A percentile compares a stretch with the other conserved stretches of the same genome.
Evolutionary conservation across 345 rosid species (phyloP).

Genomic region (Pseudoturritis turrita): DNA sequence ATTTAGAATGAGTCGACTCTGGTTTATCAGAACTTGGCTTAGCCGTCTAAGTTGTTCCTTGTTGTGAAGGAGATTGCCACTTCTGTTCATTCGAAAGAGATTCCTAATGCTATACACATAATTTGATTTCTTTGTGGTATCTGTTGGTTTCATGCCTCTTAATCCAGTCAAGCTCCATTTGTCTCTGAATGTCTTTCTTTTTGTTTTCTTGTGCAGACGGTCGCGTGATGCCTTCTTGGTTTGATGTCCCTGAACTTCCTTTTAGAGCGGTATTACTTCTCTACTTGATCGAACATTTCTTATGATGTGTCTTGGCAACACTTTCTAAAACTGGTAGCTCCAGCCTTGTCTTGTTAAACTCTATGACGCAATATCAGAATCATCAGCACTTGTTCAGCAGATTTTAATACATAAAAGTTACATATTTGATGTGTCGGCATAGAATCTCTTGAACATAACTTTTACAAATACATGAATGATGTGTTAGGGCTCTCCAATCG

Average conservation of each 20-base stretch:
- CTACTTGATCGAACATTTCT: not conserved
- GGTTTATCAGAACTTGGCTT: too few species aligned
- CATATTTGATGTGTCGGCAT: too few species aligned
- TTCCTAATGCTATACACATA: not conserved
- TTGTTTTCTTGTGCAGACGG: slow-evolving; percentile 47
- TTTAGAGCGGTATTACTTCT: slow-evolving; percentile 45
- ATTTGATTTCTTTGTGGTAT: not conserved
- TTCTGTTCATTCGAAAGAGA: not conserved
- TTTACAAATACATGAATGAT: too few species aligned
- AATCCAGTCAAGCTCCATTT: not conserved
- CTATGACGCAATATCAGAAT: too few species aligned
- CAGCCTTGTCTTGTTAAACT: too few species aligned
- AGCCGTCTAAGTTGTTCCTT: too few species aligned
- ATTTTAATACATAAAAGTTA: too few species aligned
- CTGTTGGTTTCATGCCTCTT: not conserved
- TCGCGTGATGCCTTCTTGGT: slow-evolving; percentile 78
- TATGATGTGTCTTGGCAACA: not conserved
- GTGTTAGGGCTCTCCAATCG: slow-evolving; percentile 59
- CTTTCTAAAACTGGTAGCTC: not conserved
- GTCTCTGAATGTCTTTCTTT: not conserved
- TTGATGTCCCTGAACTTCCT: slow-evolving; percentile 75
- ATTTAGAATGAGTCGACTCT: too few species aligned
- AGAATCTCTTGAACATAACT: too few species aligned
- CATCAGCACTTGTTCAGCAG: too few species aligned
- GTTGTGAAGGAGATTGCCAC: too few species aligned